These are phyloP conservation scores for Aschersonia sp. DNA, from an alignment of 2,329 filamentous ascomycete species.

Conservation along the genomic window DNA sequence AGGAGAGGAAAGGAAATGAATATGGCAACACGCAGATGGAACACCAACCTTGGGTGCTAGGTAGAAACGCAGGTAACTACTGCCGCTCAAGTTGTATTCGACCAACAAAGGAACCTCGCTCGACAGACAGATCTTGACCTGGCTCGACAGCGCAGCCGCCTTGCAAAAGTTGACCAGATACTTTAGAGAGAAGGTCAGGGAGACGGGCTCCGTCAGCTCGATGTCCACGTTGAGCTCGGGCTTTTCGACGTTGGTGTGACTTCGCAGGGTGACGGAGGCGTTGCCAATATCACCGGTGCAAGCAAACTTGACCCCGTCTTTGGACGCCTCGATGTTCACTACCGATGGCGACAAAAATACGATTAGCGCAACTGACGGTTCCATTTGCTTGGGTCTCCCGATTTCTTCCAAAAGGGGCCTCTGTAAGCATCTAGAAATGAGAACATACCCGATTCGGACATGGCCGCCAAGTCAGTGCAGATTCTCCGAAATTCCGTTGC, in stretches of 20 bases:
- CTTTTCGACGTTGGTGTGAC: conserved; percentile 82
- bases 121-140: conserved; percentile 86
- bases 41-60: conserved; percentile 81
- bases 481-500: conserved; percentile 86
- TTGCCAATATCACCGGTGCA: conserved; percentile 93
- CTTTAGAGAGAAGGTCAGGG: conserved; percentile 95
- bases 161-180: conserved; percentile 99
- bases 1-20: not conserved
- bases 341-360: not conserved
- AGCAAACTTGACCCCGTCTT: conserved; percentile 93
- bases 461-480: conserved; percentile 76
- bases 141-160: conserved; percentile 66
- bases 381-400: too few species aligned
- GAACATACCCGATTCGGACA: conserved; percentile 79
- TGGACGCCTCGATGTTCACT: conserved; percentile 93
- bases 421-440: too few species aligned
- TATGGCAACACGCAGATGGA: too few species aligned
- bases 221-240: conserved; percentile 76
- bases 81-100: conserved; percentile 71
- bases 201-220: conserved; percentile 80
- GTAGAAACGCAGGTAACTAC: conserved; percentile 91
- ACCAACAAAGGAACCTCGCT: conserved; percentile 93
- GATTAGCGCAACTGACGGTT: too few species aligned
- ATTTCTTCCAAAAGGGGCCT: too few species aligned
- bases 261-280: conserved; percentile 81